Percentiles rank a stretch among this genome's conserved stretches.
Evolutionary conservation across 768 basidiomycete genomes (phyloP).

Genomic region (Auriscalpium orientale): DNA sequence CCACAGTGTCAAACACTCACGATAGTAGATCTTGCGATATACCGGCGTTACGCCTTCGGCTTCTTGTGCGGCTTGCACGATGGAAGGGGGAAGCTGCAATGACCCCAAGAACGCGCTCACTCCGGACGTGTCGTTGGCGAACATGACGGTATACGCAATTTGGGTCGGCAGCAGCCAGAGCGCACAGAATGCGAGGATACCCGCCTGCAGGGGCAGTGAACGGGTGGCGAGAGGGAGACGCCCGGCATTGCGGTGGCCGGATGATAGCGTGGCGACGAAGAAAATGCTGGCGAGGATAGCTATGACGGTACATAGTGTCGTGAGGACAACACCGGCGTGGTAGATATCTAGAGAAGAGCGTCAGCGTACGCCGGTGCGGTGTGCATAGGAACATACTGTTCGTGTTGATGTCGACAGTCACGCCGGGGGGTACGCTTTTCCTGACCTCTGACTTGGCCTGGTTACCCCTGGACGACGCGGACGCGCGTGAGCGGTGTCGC

Average conservation of each 20-base stretch:
- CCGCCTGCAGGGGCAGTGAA: slow-evolving; percentile 28
- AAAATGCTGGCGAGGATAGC: slow-evolving; percentile 27
- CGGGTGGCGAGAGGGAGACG: slow-evolving; percentile 17
- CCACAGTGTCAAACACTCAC: slow-evolving; percentile 28
- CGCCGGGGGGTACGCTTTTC: slow-evolving; percentile 4
- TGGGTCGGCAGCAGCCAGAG: slow-evolving; percentile 43
- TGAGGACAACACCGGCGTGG: slow-evolving; percentile 10
- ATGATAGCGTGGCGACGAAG: slow-evolving; percentile 19
- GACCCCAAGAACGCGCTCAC: slow-evolving; percentile 34
- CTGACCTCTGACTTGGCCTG: slow-evolving; percentile 2
- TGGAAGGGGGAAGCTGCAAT: slow-evolving; percentile 26
- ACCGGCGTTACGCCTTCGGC: slow-evolving; percentile 32
- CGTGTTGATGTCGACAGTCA: slow-evolving; percentile 9
- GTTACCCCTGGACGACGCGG: slow-evolving; percentile 4
- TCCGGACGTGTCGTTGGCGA: slow-evolving; percentile 36
- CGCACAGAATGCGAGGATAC: slow-evolving; percentile 34
- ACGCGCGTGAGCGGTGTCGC: not conserved
- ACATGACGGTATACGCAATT: slow-evolving; percentile 40
- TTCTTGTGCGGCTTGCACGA: slow-evolving; percentile 30
- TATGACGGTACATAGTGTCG: slow-evolving; percentile 20
- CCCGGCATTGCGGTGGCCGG: slow-evolving; percentile 5
- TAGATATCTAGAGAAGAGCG: slow-evolving; percentile 18
- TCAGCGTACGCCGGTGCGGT: slow-evolving; percentile 9
- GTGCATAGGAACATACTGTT: slow-evolving; percentile 11
- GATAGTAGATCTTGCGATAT: slow-evolving; percentile 38